Percentiles rank a stretch among this genome's conserved stretches.
Evolutionary conservation across 257 asterid species (phyloP).

Genomic region (Solanum rostratum): DNA sequence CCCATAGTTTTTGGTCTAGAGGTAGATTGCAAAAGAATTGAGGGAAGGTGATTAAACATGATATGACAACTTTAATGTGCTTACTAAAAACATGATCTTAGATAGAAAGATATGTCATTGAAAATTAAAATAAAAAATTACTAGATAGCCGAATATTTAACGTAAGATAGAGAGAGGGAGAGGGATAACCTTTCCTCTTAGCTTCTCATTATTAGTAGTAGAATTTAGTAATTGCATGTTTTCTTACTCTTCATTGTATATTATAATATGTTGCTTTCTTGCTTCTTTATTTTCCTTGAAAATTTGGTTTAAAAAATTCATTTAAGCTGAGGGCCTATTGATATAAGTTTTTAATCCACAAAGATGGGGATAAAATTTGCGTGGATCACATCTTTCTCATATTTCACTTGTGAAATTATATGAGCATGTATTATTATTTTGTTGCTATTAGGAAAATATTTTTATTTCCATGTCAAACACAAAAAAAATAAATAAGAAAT

Average conservation of each 20-base stretch:
- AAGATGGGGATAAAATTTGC: not conserved
- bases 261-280: too few species aligned
- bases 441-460: not conserved
- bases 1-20: not conserved
- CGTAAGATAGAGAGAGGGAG: too few species aligned
- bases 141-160: not conserved
- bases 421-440: not conserved
- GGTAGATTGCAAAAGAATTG: not conserved
- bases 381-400: not conserved
- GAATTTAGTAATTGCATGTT: not conserved
- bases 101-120: not conserved
- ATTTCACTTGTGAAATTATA: not conserved
- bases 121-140: not conserved
- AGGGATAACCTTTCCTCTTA: not conserved
- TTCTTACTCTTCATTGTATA: not conserved
- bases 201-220: not conserved
- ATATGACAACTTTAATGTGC: not conserved
- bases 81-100: too few species aligned
- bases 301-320: not conserved
- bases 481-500: not conserved
- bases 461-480: not conserved
- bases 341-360: accelerated
- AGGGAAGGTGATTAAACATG: too few species aligned
- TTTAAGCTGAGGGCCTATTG: not conserved
- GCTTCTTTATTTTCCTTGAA: too few species aligned